Conservation (phyloP, 2,329 filamentous ascomycete species). For the Davidsoniella neocaledoniae region DNA sequence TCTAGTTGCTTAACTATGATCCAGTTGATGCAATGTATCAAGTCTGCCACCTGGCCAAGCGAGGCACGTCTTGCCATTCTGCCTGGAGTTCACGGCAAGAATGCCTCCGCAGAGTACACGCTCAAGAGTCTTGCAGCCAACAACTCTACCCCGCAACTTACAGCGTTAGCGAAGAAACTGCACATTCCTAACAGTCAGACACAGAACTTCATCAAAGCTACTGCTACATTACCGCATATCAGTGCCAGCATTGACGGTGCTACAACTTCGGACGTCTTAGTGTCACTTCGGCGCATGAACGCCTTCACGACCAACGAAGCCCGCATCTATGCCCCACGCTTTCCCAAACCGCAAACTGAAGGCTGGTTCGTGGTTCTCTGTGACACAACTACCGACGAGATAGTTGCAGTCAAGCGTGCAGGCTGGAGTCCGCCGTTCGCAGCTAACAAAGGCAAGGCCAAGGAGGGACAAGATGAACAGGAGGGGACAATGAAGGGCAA, state of each 20-base stretch:
- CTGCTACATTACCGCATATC: slow-evolving; percentile 52
- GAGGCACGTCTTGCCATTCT: slow-evolving; percentile 67
- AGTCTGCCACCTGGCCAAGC: slow-evolving; percentile 78
- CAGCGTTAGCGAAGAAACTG: slow-evolving; percentile 31
- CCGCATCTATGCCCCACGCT: slow-evolving; percentile 70
- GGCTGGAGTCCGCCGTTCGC: slow-evolving; percentile 39
- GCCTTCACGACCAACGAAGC: slow-evolving; percentile 45
- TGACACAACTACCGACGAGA: slow-evolving; percentile 50
- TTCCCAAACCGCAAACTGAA: slow-evolving; percentile 88
- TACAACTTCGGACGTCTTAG: slow-evolving; percentile 31
- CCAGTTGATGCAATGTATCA: slow-evolving; percentile 74
- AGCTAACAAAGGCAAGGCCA: slow-evolving; percentile 13
- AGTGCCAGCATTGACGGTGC: slow-evolving; percentile 33
- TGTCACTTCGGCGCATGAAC: slow-evolving; percentile 53
- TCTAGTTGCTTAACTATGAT: slow-evolving; percentile 71
- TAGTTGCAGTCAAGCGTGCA: slow-evolving; percentile 73
- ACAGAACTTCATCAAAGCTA: slow-evolving; percentile 37
- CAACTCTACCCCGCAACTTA: slow-evolving; percentile 17
- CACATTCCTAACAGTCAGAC: slow-evolving; percentile 29
- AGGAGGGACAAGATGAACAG: slow-evolving; percentile 15
- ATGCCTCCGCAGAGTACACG: slow-evolving; percentile 21
- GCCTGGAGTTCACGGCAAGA: slow-evolving; percentile 42
- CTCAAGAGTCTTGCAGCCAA: slow-evolving; percentile 27
- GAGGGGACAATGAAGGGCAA: neutral
- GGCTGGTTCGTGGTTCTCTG: slow-evolving; percentile 78